Conservation (phyloP, 2,329 filamentous ascomycete genomes). For the Raffaelea ambrosiae region DNA sequence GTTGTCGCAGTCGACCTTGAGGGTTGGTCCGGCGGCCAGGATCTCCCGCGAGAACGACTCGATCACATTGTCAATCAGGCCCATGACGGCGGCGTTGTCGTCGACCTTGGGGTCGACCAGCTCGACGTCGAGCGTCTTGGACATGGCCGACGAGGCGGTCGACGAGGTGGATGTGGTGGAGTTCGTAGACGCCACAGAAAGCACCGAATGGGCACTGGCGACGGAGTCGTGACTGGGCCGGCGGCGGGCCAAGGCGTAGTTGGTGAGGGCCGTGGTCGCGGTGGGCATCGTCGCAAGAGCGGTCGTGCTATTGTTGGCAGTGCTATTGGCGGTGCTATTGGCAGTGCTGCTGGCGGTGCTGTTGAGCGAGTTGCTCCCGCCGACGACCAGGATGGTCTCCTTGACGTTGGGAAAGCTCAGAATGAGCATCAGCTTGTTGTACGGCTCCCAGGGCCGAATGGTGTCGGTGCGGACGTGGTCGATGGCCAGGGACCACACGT, state of each 20-base stretch:
- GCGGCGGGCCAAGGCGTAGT: no score
- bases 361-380: neutral
- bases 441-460: slow-evolving; percentile 40
- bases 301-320: neutral
- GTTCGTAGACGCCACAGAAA: neutral
- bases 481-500: slow-evolving; percentile 31
- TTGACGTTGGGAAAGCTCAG: slow-evolving; percentile 29
- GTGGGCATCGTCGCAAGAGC: no score
- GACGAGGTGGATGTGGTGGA: neutral
- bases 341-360: neutral
- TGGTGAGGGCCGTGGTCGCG: no score
- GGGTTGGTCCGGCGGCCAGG: slow-evolving; percentile 1
- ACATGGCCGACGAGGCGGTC: slow-evolving; percentile 4
- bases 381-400: slow-evolving; percentile 28
- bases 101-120: slow-evolving; percentile 20
- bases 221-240: slow-evolving; percentile 8
- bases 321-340: no score
- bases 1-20: slow-evolving; percentile 2
- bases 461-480: slow-evolving; percentile 35
- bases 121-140: slow-evolving; percentile 16
- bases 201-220: slow-evolving; percentile 3
- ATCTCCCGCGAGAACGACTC: slow-evolving; percentile 17
- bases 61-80: slow-evolving; percentile 15
- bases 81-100: slow-evolving; percentile 12
- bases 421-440: slow-evolving; percentile 39